Evolutionary conservation across 2,329 filamentous ascomycete genomes (phyloP), one percentile per base, ranked within the genome.

Genomic region (Aspergillus fructus): DNA sequence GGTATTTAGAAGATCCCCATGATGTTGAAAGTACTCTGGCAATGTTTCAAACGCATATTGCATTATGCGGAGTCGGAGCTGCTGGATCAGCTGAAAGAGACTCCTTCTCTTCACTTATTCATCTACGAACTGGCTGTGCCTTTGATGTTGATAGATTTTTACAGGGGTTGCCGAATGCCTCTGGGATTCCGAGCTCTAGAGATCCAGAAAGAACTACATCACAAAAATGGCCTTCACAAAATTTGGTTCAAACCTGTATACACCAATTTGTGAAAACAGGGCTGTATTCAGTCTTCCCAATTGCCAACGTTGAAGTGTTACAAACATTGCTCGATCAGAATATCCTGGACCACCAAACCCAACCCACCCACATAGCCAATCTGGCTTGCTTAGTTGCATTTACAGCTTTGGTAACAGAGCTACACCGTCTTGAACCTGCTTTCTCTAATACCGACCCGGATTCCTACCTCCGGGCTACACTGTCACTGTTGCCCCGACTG

Each of bases 231-330:
- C 66, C 67, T 1, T 37, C 55, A 0, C 24, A 24, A 1, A 7
- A 48, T 21, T 43, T 69, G 5, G 59, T 66, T 15, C 59, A 62
- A 34, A 40, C 39, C 40, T 67, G 56, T 11, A 48, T 69, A 11
- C 48, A 66, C 6, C 60, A 68, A 42, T 68, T 55, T 33, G 40
- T 53, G 2, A 60, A 23, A 19, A 62, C 59, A 37, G 59, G 62
- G 5, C 58, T 69, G 6, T 69, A 68, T 48, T 66, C 65, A 2
- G 57, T 68, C 15, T 68, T 68, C 21, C 67, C 66, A 0, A 54
- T 67, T 41, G 62, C 59, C 13, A 62, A 68, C 21, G 47, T 54
- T 9, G 42, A 59, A 52, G 48, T 61, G 3, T 42, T 65, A 15
- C 55, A 59, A 4, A 56, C 23, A 21, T 37, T 53, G 17, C 59